phyloP scores from a whole-genome alignment of 2,329 filamentous ascomycete species.

The Hypoxylon sp. region DNA sequence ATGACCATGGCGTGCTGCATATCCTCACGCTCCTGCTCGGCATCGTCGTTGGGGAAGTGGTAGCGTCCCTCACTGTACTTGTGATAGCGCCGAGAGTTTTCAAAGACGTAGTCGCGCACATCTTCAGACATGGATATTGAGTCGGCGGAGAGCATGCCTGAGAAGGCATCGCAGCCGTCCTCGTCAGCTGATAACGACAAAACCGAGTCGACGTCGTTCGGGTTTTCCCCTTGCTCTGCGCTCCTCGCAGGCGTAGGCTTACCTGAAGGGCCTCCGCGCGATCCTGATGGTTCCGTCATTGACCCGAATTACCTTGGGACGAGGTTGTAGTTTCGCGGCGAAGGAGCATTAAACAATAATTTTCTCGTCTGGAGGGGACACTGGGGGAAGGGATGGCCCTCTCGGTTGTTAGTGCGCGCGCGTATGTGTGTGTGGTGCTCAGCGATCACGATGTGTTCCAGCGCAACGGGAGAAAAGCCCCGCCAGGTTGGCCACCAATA shows the following conservation, averaged over 20 bases:
- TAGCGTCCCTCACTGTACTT: constrained; percentile 56
- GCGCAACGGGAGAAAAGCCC: constrained; percentile 42
- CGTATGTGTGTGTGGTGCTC: constrained; percentile 19
- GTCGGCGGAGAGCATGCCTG: constrained; percentile 38
- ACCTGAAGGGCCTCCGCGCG: constrained; percentile 26
- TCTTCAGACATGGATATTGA: constrained; percentile 53
- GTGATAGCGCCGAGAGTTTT: constrained; percentile 60
- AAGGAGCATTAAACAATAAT: constrained; percentile 29
- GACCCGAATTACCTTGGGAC: constrained; percentile 25
- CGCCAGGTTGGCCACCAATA: constrained; percentile 36
- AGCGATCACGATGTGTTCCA: constrained; percentile 42
- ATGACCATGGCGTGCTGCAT: constrained; percentile 47
- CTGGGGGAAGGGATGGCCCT: constrained; percentile 28
- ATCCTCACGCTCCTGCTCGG: constrained; percentile 59
- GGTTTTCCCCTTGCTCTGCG: constrained; percentile 23
- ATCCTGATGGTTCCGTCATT: constrained; percentile 38
- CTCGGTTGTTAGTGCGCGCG: constrained; percentile 3
- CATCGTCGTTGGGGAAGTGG: constrained; percentile 58
- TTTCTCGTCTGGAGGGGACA: constrained; percentile 3
- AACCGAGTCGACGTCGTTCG: constrained; percentile 31
- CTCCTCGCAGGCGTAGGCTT: constrained; percentile 29
- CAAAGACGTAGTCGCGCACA: constrained; percentile 57
- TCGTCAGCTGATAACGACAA: constrained; percentile 38
- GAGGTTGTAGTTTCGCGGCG: constrained; percentile 22
- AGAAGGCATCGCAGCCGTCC: constrained; percentile 33